Conservation (phyloP, 2,329 filamentous ascomycete species). For the Cryphonectria japonica region DNA sequence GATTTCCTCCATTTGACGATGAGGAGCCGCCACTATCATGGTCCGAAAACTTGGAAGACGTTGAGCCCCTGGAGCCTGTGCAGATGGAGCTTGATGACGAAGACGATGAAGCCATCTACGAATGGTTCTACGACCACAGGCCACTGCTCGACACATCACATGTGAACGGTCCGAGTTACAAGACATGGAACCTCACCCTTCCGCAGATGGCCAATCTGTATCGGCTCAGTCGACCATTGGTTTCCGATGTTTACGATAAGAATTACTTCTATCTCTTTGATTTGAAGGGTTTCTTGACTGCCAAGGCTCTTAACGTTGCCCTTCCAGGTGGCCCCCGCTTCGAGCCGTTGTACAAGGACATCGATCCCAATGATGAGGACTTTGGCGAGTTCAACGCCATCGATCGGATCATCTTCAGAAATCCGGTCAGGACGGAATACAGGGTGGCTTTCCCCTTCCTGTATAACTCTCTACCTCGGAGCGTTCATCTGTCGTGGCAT, state of each 20-base stretch:
- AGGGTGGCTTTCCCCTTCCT: constrained; percentile 92
- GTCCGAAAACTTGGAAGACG: constrained; percentile 98
- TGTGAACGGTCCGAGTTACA: constrained; percentile 96
- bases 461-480: constrained; percentile 94
- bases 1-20: constrained; percentile 97
- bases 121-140: constrained; percentile 97
- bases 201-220: constrained; percentile 97
- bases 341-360: constrained; percentile 96
- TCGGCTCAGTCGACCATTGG: constrained; percentile 84
- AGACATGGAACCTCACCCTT: constrained; percentile 88
- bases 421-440: constrained; percentile 93
- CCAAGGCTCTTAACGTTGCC: constrained; percentile 95
- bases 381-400: constrained; percentile 99
- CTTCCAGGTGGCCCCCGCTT: constrained; percentile 97
- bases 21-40: constrained; percentile 97
- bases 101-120: constrained; percentile 87
- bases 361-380: constrained; percentile 97
- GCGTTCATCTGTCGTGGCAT: constrained; percentile 92
- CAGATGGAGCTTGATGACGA: constrained; percentile 97
- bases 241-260: constrained; percentile 91
- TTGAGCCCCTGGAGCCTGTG: constrained; percentile 95
- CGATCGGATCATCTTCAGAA: constrained; percentile 97
- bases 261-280: constrained; percentile 99
- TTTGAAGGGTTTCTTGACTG: constrained; percentile 89
- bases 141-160: constrained; percentile 89